Evolutionary conservation across 345 rosid species (phyloP).

Genomic region (Eutrema yunnanense): DNA sequence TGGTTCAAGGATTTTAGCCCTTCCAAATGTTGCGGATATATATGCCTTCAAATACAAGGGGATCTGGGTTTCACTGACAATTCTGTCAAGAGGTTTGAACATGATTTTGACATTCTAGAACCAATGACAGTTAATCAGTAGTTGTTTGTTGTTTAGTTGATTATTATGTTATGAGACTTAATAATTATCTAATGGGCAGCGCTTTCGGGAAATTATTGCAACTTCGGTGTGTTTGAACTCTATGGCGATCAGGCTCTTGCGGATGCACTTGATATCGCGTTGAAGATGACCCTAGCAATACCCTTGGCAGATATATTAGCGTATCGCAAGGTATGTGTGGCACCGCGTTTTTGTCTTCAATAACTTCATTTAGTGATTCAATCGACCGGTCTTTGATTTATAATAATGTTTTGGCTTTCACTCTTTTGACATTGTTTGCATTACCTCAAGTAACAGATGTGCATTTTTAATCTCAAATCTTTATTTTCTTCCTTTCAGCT

Average conservation of each 20-base stretch:
- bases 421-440: not conserved
- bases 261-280: constrained; percentile 84
- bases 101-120: constrained; percentile 4
- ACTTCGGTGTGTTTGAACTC: constrained; percentile 95
- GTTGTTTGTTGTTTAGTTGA: not conserved
- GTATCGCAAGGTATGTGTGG: constrained; percentile 64
- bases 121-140: not conserved
- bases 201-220: constrained; percentile 87
- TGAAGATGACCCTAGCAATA: constrained; percentile 87
- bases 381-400: not conserved
- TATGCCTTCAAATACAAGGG: constrained; percentile 98
- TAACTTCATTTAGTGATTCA: not conserved
- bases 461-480: not conserved
- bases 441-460: not conserved
- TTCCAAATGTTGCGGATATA: constrained; percentile 90
- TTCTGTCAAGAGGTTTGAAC: constrained; percentile 86
- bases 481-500: constrained; percentile 47
- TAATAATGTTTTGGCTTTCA: not conserved
- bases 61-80: constrained; percentile 85
- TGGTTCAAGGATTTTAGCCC: constrained; percentile 89
- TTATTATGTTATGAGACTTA: not conserved
- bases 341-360: not conserved
- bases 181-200: constrained; percentile 47
- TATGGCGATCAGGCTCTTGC: constrained; percentile 98
- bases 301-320: constrained; percentile 93